Evolutionary conservation across 345 rosid species (phyloP), one percentile per base, ranked within the genome.

Genomic region (Gossypium thurberi): DNA sequence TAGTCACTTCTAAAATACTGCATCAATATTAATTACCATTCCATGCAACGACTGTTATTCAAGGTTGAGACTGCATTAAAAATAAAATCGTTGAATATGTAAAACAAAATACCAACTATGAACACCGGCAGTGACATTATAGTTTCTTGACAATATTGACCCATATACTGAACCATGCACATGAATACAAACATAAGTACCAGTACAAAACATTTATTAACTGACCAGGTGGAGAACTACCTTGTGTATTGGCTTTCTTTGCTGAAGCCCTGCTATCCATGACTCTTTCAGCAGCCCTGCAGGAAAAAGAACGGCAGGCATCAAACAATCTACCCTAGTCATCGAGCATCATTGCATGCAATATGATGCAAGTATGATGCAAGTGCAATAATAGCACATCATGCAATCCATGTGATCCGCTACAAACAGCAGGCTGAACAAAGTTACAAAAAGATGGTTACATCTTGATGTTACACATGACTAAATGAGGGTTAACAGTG

Each of bases 261-360:
- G 95, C 81, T 18, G 90, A 66, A 37, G 81, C 80, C 71, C 87
- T 85, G 72, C 82, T 79, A 40, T 90, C 97, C 76, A 82, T 72
- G 63, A 81, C 84, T 75, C 86, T 90, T 80, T 86, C 95, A n/a
- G 90, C 84, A 77, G 89, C 71, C 78, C 98, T 94, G 80, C 0
- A 20, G n/a, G 4, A 55, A 47, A 82, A 11, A 58, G 69, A 47
- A 9, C 50, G 6, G 61, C 44, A 65, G 20, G 62, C 61, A 58
- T 58, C 62, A 58, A 23, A 58, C 62, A 58, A 58, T 57, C 62
- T 10, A 57, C 33, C 37, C 7, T 23, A 23, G 62, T 3, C 40
- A 71, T 66, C 52, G 59, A 43, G 57, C 77, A 53, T 18, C 67
- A 44, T 6, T 57, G 61, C 1, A 40, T 70, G 14, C 47, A 43